Evolutionary conservation across 805 yeast species (phyloP).

Genomic region (Lachancea dasiensis): DNA sequence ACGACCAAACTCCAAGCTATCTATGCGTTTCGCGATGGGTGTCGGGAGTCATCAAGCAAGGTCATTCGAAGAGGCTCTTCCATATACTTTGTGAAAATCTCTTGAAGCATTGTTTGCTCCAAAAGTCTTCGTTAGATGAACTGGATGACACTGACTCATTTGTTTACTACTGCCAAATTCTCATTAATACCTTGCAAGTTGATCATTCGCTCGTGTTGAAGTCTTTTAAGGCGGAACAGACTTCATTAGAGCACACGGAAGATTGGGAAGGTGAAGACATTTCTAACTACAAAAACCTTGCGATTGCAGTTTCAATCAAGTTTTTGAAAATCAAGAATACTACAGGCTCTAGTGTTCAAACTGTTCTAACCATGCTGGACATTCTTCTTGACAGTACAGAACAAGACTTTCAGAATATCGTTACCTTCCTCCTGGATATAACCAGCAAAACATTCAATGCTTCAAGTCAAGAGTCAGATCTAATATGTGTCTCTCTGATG

Average conservation of each 20-base stretch:
- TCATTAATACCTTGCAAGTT: slow-evolving; percentile 47
- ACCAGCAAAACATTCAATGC: slow-evolving; percentile 28
- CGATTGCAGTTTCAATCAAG: slow-evolving; percentile 41
- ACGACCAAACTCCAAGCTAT: slow-evolving; percentile 38
- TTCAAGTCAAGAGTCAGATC: slow-evolving; percentile 23
- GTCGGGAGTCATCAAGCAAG: slow-evolving; percentile 38
- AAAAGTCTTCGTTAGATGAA: slow-evolving; percentile 26
- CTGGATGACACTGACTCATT: slow-evolving; percentile 60
- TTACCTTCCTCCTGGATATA: slow-evolving; percentile 37
- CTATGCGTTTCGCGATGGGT: slow-evolving; percentile 47
- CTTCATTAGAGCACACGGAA: slow-evolving; percentile 40
- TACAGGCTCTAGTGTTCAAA: slow-evolving; percentile 37
- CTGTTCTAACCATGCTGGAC: slow-evolving; percentile 41
- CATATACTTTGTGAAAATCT: slow-evolving; percentile 54
- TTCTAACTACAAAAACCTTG: slow-evolving; percentile 57
- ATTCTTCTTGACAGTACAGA: slow-evolving; percentile 54
- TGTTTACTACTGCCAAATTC: slow-evolving; percentile 51
- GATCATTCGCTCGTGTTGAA: slow-evolving; percentile 40
- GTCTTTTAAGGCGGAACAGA: slow-evolving; percentile 51
- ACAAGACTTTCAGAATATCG: slow-evolving; percentile 40
- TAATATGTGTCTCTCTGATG: slow-evolving; percentile 30
- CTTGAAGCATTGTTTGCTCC: slow-evolving; percentile 35
- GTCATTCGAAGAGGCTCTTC: slow-evolving; percentile 56
- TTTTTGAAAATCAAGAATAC: slow-evolving; percentile 37
- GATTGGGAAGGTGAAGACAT: slow-evolving; percentile 37